phyloP scores from a whole-genome alignment of 2,329 filamentous ascomycete species.

The Sclerotinia sclerotiorum region DNA sequence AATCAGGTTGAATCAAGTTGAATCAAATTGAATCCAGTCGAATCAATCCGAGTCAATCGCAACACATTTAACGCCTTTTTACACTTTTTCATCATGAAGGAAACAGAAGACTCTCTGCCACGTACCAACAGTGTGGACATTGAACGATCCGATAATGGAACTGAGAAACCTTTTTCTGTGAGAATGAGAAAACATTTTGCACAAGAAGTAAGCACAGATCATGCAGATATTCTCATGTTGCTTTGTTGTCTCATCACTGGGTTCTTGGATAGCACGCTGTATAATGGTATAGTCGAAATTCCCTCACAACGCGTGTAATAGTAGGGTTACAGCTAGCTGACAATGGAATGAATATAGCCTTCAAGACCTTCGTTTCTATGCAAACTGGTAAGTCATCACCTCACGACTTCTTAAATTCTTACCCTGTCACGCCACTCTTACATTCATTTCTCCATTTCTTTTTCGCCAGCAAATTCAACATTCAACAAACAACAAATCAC shows the following conservation, averaged over 20 bases:
- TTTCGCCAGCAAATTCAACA: no score
- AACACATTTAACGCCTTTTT: no score
- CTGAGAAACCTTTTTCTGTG: not conserved
- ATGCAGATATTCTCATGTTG: slow-evolving; percentile 47
- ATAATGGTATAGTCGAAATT: slow-evolving; percentile 20
- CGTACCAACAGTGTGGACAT: slow-evolving; percentile 5
- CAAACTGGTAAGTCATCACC: slow-evolving; percentile 61
- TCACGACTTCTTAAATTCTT: not conserved
- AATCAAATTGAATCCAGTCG: no score
- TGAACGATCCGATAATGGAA: not conserved
- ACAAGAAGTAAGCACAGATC: slow-evolving; percentile 20
- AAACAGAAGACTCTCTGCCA: slow-evolving; percentile 1
- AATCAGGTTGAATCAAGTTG: no score
- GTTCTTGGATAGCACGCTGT: slow-evolving; percentile 65
- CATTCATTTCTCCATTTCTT: not conserved
- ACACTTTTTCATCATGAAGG: slow-evolving; percentile 3
- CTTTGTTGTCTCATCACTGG: slow-evolving; percentile 76
- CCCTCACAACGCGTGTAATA: not conserved
- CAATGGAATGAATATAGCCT: slow-evolving; percentile 18
- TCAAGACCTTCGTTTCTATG: slow-evolving; percentile 26
- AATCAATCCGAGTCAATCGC: no score
- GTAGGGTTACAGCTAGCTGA: not conserved
- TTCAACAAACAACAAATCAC: no score
- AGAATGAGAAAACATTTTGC: slow-evolving; percentile 12
- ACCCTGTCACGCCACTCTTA: not conserved